Evolutionary conservation across 1,284 basidiomycete genomes (phyloP).

Genomic region (Paramarasmius palmivorus): DNA sequence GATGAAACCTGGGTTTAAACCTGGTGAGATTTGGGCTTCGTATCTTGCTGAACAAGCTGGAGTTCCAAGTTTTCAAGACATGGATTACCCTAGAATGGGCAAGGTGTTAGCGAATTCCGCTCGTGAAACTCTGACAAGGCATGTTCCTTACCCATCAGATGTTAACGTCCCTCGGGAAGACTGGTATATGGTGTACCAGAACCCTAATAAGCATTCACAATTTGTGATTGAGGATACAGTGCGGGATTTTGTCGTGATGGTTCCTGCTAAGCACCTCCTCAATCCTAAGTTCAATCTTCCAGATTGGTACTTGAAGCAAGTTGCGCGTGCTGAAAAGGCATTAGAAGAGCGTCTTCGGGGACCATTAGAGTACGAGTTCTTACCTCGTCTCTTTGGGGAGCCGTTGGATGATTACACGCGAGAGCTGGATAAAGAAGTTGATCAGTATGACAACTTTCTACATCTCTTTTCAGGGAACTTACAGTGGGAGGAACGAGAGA

Average conservation of each 20-base stretch:
- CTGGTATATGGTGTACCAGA: background rate
- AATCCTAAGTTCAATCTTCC: constrained; percentile 4
- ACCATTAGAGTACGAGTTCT: background rate
- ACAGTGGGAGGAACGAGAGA: constrained; percentile 7
- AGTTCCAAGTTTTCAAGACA: background rate
- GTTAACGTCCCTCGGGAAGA: background rate
- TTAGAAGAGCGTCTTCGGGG: background rate
- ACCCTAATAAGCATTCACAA: background rate
- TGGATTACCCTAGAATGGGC: constrained; percentile 8
- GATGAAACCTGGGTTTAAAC: background rate
- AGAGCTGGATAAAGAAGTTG: background rate
- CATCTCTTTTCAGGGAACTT: constrained; percentile 2
- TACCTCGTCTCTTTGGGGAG: constrained; percentile 1
- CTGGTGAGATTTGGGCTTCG: constrained; percentile 1
- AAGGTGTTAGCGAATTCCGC: constrained; percentile 2
- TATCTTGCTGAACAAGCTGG: background rate
- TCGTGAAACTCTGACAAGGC: background rate
- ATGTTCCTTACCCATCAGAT: background rate
- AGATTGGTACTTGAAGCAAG: constrained; percentile 1
- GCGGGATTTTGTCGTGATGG: background rate
- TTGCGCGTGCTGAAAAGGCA: background rate
- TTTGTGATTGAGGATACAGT: background rate
- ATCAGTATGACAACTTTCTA: background rate
- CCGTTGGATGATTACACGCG: background rate
- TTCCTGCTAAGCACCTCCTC: background rate